Base-by-base conservation (phyloP, 2,329 filamentous ascomycete species). In the Zymoseptoria brevis region DNA sequence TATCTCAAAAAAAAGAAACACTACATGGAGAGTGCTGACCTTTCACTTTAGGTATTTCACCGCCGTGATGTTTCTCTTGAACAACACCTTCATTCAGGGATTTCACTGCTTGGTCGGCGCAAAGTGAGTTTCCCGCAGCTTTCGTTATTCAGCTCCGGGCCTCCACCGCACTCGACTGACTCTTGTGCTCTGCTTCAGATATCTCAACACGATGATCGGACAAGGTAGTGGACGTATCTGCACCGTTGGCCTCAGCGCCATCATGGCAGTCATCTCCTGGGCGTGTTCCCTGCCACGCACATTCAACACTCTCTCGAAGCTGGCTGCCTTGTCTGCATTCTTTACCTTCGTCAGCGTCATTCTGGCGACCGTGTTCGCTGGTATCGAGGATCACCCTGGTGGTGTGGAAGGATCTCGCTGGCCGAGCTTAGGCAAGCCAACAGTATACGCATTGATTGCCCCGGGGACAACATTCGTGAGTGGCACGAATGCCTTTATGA, bases 321-420 rank as follows among this genome's bases (percentile, higher is more conserved):
- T 95, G 2, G 92, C 88, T 0, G 90, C 88, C 0, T 80, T 83
- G 3, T 94, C 90, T 0, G 92, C 92, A 0, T 76, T 89, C 63
- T 96, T 95, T 75, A 96, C 92, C 2, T 96, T 96, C 73, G 76
- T 96, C 62, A 94, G 91, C 0, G 90, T 96, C 29, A 73, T 96
- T 11, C 76, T 96, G 26, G 90, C 91, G 1, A 86, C 89, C 16
- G 86, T 93, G 60, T 96, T 96, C 69, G 83, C 89, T 1, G 91
- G 81, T 3, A 81, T 93, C 52, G 86, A 96, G 72, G 76, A 77
- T 8, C 86, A 90, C 61, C 92, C 91, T 0, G 35, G 35, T 45
- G 35, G 35, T 45, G 35, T 45, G 13, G 35, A 45, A n/a, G 84
- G 85, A 0, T 81, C 82, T 8, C 59, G 60, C 24, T 74, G 70